Evolutionary conservation across 305 asterid species (phyloP).

Genomic region (Withania somnifera): DNA sequence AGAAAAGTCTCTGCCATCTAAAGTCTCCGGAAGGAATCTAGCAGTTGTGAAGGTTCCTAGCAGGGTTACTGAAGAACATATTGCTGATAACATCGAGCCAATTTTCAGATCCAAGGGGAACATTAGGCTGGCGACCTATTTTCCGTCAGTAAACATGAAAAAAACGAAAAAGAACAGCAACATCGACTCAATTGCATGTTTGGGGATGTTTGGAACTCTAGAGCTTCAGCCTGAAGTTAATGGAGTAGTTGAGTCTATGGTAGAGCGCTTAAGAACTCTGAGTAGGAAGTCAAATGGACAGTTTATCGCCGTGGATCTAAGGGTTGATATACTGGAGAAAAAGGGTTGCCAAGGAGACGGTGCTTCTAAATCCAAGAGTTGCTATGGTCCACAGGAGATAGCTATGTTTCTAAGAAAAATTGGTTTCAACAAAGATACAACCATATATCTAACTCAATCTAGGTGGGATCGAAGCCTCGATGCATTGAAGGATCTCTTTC

Average conservation of each 20-base stretch:
- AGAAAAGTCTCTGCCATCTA: constrained; percentile 44
- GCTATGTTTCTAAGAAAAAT: constrained; percentile 67
- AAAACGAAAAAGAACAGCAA: constrained; percentile 26
- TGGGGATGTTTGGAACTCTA: constrained; percentile 86
- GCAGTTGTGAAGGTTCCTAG: constrained; percentile 85
- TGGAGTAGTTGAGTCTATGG: constrained; percentile 77
- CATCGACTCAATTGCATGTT: constrained; percentile 58
- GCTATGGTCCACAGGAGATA: constrained; percentile 74
- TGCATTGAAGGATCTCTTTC: constrained; percentile 69
- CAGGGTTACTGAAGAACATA: constrained; percentile 59
- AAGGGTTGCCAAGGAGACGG: constrained; percentile 62
- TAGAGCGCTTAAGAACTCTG: constrained; percentile 62
- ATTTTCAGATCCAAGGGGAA: constrained; percentile 64
- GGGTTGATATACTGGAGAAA: constrained; percentile 68
- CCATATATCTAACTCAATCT: constrained; percentile 76
- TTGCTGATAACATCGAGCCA: constrained; percentile 62
- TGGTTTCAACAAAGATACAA: constrained; percentile 72
- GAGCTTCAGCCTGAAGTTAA: constrained; percentile 73
- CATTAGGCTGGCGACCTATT: constrained; percentile 75
- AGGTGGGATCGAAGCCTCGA: constrained; percentile 90
- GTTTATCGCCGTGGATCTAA: constrained; percentile 31
- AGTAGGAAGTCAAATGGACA: constrained; percentile 56
- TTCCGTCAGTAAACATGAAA: constrained; percentile 92
- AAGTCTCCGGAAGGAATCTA: constrained; percentile 42
- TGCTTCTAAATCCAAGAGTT: constrained; percentile 56